These are phyloP conservation scores for Primulina huaijiensis DNA, from an alignment of 257 asterid genomes.

Conservation along the genomic window DNA sequence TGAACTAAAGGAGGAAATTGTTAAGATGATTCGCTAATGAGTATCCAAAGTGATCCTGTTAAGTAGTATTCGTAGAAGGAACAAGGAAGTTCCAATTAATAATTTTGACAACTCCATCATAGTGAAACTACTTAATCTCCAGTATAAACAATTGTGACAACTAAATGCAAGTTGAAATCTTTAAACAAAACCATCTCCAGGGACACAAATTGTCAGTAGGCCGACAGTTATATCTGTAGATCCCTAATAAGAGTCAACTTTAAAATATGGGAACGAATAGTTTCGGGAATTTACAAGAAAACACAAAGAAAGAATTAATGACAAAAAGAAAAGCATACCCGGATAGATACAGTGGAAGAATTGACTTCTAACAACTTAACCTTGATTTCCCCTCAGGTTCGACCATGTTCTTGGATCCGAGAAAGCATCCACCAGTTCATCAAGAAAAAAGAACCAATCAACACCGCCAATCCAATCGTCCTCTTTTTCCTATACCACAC, in stretches of 20 bases:
- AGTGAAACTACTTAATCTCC: constrained; percentile 4
- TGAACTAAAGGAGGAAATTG: background rate
- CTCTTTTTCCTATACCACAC: constrained; percentile 43
- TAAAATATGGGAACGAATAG: background rate
- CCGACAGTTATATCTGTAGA: background rate
- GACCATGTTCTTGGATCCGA: constrained; percentile 64
- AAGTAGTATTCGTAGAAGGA: background rate
- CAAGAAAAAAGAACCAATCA: constrained; percentile 43
- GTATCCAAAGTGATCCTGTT: no score
- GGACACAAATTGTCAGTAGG: constrained; percentile 3
- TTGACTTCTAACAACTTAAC: constrained; percentile 52
- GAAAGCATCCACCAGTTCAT: constrained; percentile 81
- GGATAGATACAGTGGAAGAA: constrained; percentile 55
- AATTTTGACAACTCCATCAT: background rate
- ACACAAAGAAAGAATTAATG: constrained; percentile 1
- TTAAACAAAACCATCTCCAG: constrained; percentile 14
- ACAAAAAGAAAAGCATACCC: constrained; percentile 42
- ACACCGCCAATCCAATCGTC: constrained; percentile 37
- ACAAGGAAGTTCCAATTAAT: background rate
- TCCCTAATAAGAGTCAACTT: constrained; percentile 1
- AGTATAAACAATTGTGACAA: constrained; percentile 15
- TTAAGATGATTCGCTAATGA: background rate
- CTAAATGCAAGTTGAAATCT: constrained; percentile 15
- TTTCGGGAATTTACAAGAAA: background rate
- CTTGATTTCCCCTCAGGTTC: constrained; percentile 33